phyloP scores from a whole-genome alignment of 1,284 basidiomycete genomes.

The Baeospora myosura region DNA sequence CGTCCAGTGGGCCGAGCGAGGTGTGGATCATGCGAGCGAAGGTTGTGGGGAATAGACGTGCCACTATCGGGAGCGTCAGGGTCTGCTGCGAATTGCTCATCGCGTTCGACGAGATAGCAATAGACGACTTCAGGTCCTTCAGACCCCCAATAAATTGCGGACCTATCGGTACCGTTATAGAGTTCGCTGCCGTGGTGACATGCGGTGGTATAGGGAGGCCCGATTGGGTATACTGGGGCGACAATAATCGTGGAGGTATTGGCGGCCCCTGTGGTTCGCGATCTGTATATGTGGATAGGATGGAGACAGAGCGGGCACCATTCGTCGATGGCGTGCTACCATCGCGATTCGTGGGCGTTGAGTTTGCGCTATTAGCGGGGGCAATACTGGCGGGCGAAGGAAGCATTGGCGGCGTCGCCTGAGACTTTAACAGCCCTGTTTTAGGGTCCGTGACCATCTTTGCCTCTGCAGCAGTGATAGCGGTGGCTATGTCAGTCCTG shows the following conservation, averaged over 20 bases:
- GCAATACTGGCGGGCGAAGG: conserved; percentile 67
- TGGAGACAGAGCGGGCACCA: conserved; percentile 17
- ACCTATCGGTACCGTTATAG: conserved; percentile 28
- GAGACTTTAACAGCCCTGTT: conserved; percentile 32
- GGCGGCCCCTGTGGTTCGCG: conserved; percentile 22
- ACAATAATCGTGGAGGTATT: conserved; percentile 30
- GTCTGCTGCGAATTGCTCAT: conserved; percentile 43
- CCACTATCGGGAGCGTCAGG: conserved; percentile 56
- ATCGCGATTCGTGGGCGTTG: conserved; percentile 54
- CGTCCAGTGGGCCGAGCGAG: conserved; percentile 53
- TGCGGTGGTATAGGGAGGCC: conserved; percentile 28
- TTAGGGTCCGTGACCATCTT: conserved; percentile 27
- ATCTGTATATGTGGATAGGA: conserved; percentile 16
- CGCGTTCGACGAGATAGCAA: conserved; percentile 36
- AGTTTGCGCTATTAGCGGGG: conserved; percentile 59
- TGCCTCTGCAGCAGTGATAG: conserved; percentile 40
- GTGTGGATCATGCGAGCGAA: conserved; percentile 63
- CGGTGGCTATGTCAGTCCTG: conserved; percentile 34
- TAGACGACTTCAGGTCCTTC: conserved; percentile 40
- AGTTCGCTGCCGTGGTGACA: conserved; percentile 30
- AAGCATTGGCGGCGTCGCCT: conserved; percentile 58
- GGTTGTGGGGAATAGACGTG: conserved; percentile 63
- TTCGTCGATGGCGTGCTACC: conserved; percentile 35
- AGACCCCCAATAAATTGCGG: conserved; percentile 34
- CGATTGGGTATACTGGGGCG: conserved; percentile 23